A percentile compares a stretch with the other conserved stretches of the same genome.
Conservation (phyloP, 441 rosid genomes). For the Croton setiger region DNA sequence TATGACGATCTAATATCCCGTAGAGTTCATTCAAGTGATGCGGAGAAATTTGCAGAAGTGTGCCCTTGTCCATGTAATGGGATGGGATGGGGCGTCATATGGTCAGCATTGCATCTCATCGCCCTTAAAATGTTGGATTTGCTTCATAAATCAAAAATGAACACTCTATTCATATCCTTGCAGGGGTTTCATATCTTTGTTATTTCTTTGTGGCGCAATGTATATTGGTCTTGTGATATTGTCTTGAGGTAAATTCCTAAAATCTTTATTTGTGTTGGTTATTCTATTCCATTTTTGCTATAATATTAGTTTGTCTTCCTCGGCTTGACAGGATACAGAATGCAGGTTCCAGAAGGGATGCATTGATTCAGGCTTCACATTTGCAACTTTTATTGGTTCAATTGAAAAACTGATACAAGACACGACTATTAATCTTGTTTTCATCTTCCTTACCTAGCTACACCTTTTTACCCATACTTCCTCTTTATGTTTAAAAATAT, state of each 20-base stretch:
- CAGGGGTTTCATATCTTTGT: slow-evolving; percentile 90
- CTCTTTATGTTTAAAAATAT: too few species aligned
- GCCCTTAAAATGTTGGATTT: slow-evolving; percentile 28
- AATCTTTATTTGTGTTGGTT: neutral
- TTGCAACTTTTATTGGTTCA: neutral
- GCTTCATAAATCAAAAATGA: too few species aligned
- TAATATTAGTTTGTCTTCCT: neutral
- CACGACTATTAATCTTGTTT: too few species aligned
- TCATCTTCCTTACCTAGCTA: too few species aligned
- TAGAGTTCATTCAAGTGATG: slow-evolving; percentile 81
- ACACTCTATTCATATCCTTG: slow-evolving; percentile 17
- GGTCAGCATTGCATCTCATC: slow-evolving; percentile 41
- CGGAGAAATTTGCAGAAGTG: slow-evolving; percentile 94
- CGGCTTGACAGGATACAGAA: neutral
- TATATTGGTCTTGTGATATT: slow-evolving; percentile 83
- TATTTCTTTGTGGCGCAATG: slow-evolving; percentile 66
- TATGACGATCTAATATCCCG: slow-evolving; percentile 90
- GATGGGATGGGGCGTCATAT: slow-evolving; percentile 87
- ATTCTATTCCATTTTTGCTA: neutral
- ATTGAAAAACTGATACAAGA: too few species aligned
- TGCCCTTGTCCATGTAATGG: slow-evolving; percentile 93
- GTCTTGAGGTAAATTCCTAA: slow-evolving; percentile 42
- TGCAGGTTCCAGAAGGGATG: neutral
- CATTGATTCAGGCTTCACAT: neutral
- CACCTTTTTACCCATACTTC: too few species aligned